Percentiles rank a stretch among this genome's conserved stretches.
phyloP scores from a whole-genome alignment of 495 filamentous ascomycete genomes.

The Lasiosphaeria ovina region DNA sequence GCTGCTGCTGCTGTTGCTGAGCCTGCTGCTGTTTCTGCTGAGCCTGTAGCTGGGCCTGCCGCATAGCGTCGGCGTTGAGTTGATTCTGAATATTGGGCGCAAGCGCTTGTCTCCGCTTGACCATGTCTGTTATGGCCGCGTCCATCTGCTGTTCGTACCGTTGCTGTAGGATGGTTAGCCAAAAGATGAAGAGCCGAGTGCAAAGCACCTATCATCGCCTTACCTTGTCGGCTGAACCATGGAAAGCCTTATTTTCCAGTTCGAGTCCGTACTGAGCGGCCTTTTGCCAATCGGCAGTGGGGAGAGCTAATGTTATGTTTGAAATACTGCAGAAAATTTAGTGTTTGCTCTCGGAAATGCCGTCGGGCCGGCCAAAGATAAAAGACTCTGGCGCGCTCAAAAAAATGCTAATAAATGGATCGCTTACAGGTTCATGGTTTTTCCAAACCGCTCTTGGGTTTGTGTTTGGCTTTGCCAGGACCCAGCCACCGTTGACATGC shows the following conservation, averaged over 20 bases:
- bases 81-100: conserved; percentile 41
- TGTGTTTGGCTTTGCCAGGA: conserved; percentile 13
- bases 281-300: conserved; percentile 28
- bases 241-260: conserved; percentile 44
- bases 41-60: conserved; percentile 40
- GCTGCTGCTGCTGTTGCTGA: conserved; percentile 27
- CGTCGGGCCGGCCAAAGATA: too few relatives aligned
- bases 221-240: conserved; percentile 44
- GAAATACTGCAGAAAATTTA: conserved; percentile 35
- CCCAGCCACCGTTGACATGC: not conserved
- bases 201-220: conserved; percentile 3
- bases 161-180: conserved; percentile 25
- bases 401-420: too few relatives aligned
- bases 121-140: conserved; percentile 32
- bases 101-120: conserved; percentile 42
- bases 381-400: too few relatives aligned
- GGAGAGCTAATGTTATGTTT: conserved; percentile 41
- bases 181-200: not conserved
- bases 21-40: conserved; percentile 31
- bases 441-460: conserved; percentile 30
- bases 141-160: conserved; percentile 38
- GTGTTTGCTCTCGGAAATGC: not conserved
- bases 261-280: conserved; percentile 33
- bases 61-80: conserved; percentile 40
- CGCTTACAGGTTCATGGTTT: conserved; percentile 38